Base-by-base conservation (phyloP, 2,329 filamentous ascomycete species). In the Pyrenophora tritici-repentis region DNA sequence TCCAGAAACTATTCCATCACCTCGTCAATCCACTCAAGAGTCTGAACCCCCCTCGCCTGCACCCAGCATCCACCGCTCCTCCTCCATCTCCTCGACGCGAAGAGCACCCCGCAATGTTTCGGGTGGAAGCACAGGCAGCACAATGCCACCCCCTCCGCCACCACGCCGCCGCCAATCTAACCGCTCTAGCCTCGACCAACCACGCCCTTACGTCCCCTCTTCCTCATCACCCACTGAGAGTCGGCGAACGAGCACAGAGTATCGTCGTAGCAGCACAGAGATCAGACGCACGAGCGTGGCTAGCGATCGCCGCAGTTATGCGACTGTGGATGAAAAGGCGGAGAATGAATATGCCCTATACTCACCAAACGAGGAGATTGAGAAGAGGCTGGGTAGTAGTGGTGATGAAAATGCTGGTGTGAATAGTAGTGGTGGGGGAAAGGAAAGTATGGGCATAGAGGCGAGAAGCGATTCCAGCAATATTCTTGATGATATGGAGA, bases 401-500 rank as follows among this genome's bases (percentile, higher is more conserved):
- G 10, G 26, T 29, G 22, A 50, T 22, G 43, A 51, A 26, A 47
- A 34, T 5, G 6, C 16, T 12, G 18, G 24, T 18, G 33, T 16
- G 14, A 45, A 40, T 7, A 9, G 24, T 26, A 13, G 12, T 17
- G 12, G 20, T 26, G 44, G 3, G 1, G 18, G 29, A 5, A 26
- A 47, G 37, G 37, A 41, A 6, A 36, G 37, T 33, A 20, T 14
- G 6, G 20, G 20, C 6, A 6, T n/a, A 16, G 39, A 29, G 14
- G 14, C 26, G 7, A 53, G 55, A 26, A 66, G 55, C 31, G 59
- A 61, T 31, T 54, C 63, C 7, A 60, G 50, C 13, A 72, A 65
- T 49, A 71, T 75, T 4, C 49, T 75, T 12, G 69, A 72, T 42
- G 72, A 75, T 42, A 71, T 75, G 71, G 71, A 73, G 29, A 67